Evolutionary conservation across 179 eudicot genomes (phyloP).

Genomic region (Vitellaria paradoxa): DNA sequence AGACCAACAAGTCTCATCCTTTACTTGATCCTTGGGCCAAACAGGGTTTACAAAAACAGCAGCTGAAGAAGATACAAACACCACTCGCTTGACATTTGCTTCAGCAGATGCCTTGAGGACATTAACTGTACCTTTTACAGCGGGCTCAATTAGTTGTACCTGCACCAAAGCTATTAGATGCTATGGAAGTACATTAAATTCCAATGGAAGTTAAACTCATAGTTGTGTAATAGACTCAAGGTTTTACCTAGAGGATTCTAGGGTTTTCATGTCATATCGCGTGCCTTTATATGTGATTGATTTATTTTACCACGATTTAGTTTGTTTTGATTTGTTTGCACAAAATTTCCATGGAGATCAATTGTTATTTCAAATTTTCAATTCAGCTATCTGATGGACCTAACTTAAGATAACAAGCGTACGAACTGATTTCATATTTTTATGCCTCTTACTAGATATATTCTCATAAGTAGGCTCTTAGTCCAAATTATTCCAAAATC

Average conservation of each 20-base stretch:
- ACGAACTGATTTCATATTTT: neutral
- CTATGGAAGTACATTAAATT: neutral
- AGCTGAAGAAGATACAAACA: conserved; percentile 64
- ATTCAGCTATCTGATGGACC: neutral
- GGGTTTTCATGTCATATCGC: neutral
- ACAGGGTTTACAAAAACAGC: conserved; percentile 65
- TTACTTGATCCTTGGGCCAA: conserved; percentile 60
- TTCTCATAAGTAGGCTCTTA: neutral
- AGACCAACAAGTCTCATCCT: conserved; percentile 90
- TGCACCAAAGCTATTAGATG: conserved; percentile 28
- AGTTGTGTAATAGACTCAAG: neutral
- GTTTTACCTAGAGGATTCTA: neutral
- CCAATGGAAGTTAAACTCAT: neutral
- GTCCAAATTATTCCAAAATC: neutral
- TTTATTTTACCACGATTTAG: neutral
- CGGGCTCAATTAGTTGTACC: conserved; percentile 81
- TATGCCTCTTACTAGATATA: neutral
- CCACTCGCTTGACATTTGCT: conserved; percentile 60
- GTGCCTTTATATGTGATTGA: neutral
- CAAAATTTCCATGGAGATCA: neutral
- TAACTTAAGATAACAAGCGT: neutral
- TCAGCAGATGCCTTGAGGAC: conserved; percentile 74
- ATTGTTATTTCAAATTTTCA: neutral
- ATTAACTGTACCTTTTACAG: conserved; percentile 79
- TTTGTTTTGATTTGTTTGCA: neutral